Conservation (phyloP, 2,329 filamentous ascomycete genomes). For the Blumeriella jaapii region DNA sequence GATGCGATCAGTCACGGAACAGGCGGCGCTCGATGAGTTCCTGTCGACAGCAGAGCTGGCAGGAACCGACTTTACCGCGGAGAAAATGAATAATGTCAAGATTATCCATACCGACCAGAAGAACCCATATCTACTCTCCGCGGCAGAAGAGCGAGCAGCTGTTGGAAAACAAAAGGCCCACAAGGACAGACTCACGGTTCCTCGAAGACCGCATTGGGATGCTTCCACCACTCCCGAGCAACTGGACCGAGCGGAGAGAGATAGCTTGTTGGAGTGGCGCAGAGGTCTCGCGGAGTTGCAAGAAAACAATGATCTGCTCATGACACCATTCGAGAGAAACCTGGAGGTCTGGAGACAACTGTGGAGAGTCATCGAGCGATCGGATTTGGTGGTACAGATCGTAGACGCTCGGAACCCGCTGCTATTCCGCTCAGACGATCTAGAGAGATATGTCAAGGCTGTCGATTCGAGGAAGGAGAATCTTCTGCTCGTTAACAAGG, state of each 20-base stretch:
- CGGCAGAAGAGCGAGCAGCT: conserved; percentile 67
- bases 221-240: conserved; percentile 70
- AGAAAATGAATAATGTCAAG: conserved; percentile 98
- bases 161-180: conserved; percentile 76
- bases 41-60: conserved; percentile 89
- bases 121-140: conserved; percentile 85
- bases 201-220: conserved; percentile 83
- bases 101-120: conserved; percentile 95
- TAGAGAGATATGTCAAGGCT: conserved; percentile 90
- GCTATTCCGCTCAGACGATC: conserved; percentile 85
- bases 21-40: conserved; percentile 93
- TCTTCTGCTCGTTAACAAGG: conserved; percentile 90
- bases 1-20: conserved; percentile 97
- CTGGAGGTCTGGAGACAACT: conserved; percentile 95
- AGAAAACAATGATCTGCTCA: conserved; percentile 84
- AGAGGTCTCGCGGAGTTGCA: conserved; percentile 84
- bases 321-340: conserved; percentile 97
- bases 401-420: conserved; percentile 93
- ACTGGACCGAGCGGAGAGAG: conserved; percentile 67
- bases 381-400: conserved; percentile 93
- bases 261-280: conserved; percentile 77
- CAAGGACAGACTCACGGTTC: conserved; percentile 70
- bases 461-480: conserved; percentile 84
- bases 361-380: conserved; percentile 96
- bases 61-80: conserved; percentile 96